Evolutionary conservation across 805 yeast genomes (phyloP).

Genomic region (Metschnikowia corniflorae): DNA sequence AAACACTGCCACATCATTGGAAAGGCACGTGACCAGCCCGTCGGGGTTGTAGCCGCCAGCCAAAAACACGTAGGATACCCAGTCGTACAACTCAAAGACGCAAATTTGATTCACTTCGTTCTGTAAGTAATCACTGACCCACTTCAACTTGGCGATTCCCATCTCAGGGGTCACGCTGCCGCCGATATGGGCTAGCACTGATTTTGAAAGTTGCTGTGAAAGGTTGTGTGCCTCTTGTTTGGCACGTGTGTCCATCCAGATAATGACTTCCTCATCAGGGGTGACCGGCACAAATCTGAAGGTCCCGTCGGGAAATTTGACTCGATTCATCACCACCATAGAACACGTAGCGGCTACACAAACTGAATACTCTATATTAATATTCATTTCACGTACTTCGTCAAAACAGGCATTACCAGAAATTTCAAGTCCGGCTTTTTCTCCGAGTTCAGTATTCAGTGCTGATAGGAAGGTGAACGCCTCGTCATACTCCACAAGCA

Average conservation of each 20-base stretch:
- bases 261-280: slow-evolving; percentile 39
- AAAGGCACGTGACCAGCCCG: slow-evolving; percentile 16
- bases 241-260: slow-evolving; percentile 61
- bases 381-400: too few relatives aligned
- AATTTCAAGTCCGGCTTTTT: too few relatives aligned
- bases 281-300: slow-evolving; percentile 30
- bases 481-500: slow-evolving; percentile 10
- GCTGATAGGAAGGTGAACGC: too few relatives aligned
- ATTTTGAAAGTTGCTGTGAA: slow-evolving; percentile 22
- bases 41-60: slow-evolving; percentile 21
- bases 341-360: slow-evolving; percentile 58
- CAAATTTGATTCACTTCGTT: slow-evolving; percentile 16
- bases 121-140: slow-evolving; percentile 28
- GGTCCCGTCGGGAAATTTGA: slow-evolving; percentile 12
- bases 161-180: slow-evolving; percentile 52
- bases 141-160: slow-evolving; percentile 52
- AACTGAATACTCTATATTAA: too few relatives aligned
- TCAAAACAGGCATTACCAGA: too few relatives aligned
- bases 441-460: too few relatives aligned
- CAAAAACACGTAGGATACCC: slow-evolving; percentile 31
- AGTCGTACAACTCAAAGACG: slow-evolving; percentile 53
- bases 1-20: slow-evolving; percentile 8
- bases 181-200: slow-evolving; percentile 30
- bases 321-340: slow-evolving; percentile 41
- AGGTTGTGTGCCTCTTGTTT: slow-evolving; percentile 28